Conservation (phyloP, 2,329 filamentous ascomycete genomes). For the Fusarium sp. region DNA sequence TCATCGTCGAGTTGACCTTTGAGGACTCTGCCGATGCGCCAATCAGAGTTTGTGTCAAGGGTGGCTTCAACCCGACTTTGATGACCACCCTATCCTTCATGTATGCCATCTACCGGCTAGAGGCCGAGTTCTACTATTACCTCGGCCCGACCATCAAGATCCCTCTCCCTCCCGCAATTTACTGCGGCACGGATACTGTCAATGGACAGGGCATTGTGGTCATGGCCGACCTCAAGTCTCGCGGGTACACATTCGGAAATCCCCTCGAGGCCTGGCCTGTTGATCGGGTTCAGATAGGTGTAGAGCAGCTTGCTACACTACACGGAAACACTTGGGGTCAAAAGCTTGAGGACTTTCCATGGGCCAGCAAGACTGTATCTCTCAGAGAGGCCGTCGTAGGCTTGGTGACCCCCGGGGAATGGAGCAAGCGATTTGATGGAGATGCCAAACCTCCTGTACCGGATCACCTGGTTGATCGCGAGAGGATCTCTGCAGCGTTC, state of each 20-base stretch:
- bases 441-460: background rate
- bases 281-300: slow-evolving; percentile 21
- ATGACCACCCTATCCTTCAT: slow-evolving; percentile 22
- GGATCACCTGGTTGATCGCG: background rate
- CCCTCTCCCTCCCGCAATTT: slow-evolving; percentile 20
- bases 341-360: slow-evolving; percentile 12
- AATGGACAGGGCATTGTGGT: background rate
- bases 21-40: background rate
- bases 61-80: slow-evolving; percentile 28
- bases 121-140: slow-evolving; percentile 29
- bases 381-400: slow-evolving; percentile 20
- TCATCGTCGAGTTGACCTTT: slow-evolving; percentile 11
- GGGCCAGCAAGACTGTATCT: slow-evolving; percentile 1
- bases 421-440: background rate
- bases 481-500: background rate
- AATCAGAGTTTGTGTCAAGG: slow-evolving; percentile 20
- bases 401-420: slow-evolving; percentile 11
- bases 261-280: slow-evolving; percentile 26
- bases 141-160: slow-evolving; percentile 23
- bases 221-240: slow-evolving; percentile 24
- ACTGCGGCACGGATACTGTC: slow-evolving; percentile 22
- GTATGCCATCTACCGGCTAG: slow-evolving; percentile 19
- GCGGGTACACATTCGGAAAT: slow-evolving; percentile 18
- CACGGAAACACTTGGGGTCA: slow-evolving; percentile 27
- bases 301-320: slow-evolving; percentile 26